Evolutionary conservation across 331 rosid species (phyloP), one percentile per base, ranked within the genome.

Genomic region (Acacia pycnantha): DNA sequence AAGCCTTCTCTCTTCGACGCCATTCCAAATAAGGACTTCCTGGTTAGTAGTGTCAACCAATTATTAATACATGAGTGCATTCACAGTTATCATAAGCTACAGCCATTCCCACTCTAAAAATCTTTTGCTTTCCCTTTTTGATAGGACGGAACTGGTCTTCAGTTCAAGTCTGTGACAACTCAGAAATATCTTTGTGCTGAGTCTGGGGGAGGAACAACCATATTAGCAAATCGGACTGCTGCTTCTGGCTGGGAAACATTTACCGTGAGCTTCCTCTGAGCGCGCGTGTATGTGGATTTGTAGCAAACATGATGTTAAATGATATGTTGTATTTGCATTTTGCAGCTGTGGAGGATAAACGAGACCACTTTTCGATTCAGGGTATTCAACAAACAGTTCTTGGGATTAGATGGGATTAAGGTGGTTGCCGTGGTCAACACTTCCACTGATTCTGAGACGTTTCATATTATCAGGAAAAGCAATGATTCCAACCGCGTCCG

Each of bases 241-340:
- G 88, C 95, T 84, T 89, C 95, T 0, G 80, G 88, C 53, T 94
- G 97, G 98, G 97, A 94, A 89, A 90, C 90, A 56, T 94, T 90
- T 80, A 77, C 3, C 26, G 92, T 90, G 56, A 76, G 86, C 35
- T 24, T 26, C 5, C 10, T 50, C 7, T 78, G 43, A 5, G 31
- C 18, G 0, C 6, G 19, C 16, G 21, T 21, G 40, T 46, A 0
- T 6, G n/a, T 31, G 40, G 14, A 27, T 29, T 15, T 19, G 13
- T 29, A n/a, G 15, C 41, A 26, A 22, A 16, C 9, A 4, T 16
- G 21, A n/a, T 74, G 43, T 81, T 37, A 24, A 27, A 18, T 31
- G 66, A 51, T 16, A 48, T 65, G 40, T 62, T 85, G 31, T 48
- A n/a, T 22, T 18, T 27, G 21, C 58, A 8, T 54, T 50, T 48